phyloP scores from a whole-genome alignment of 352 stramenopile species.

The Phytophthora citricola region DNA sequence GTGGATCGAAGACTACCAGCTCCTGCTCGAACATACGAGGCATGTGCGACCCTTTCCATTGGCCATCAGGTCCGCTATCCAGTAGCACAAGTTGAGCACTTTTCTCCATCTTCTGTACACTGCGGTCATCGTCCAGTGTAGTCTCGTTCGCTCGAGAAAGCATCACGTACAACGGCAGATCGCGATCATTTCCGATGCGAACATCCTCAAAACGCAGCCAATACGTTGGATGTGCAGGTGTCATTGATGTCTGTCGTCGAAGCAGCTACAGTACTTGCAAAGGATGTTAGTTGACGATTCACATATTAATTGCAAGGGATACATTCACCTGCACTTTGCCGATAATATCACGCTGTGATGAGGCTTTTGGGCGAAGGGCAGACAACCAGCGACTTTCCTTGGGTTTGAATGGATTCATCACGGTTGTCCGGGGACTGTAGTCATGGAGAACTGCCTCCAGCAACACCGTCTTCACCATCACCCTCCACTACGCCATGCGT shows the following conservation, averaged over 20 bases:
- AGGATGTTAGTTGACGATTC: background rate
- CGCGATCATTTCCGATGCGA: conserved; percentile 57
- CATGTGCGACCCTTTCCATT: conserved; percentile 65
- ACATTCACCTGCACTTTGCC: conserved; percentile 32
- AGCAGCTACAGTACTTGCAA: conserved; percentile 20
- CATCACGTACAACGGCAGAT: conserved; percentile 65
- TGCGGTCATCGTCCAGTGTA: conserved; percentile 37
- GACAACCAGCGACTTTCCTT: conserved; percentile 26
- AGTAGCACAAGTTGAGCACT: conserved; percentile 58
- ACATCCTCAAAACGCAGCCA: conserved; percentile 70
- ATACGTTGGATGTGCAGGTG: conserved; percentile 28
- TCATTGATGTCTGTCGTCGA: conserved; percentile 4
- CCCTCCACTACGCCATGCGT: conserved; percentile 7
- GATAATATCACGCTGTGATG: conserved; percentile 3
- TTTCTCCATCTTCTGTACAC: conserved; percentile 45
- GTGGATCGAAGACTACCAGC: conserved; percentile 60
- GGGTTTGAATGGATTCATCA: conserved; percentile 41
- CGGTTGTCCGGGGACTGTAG: conserved; percentile 19
- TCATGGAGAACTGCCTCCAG: conserved; percentile 42
- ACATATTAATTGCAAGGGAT: background rate
- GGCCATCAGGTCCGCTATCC: conserved; percentile 64
- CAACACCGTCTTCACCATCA: conserved; percentile 33
- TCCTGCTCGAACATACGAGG: conserved; percentile 60
- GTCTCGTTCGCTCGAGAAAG: conserved; percentile 42
- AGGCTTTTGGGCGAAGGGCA: conserved; percentile 23